Base-by-base conservation (phyloP, 2,329 filamentous ascomycete genomes). In the Aspergillus clavatus region DNA sequence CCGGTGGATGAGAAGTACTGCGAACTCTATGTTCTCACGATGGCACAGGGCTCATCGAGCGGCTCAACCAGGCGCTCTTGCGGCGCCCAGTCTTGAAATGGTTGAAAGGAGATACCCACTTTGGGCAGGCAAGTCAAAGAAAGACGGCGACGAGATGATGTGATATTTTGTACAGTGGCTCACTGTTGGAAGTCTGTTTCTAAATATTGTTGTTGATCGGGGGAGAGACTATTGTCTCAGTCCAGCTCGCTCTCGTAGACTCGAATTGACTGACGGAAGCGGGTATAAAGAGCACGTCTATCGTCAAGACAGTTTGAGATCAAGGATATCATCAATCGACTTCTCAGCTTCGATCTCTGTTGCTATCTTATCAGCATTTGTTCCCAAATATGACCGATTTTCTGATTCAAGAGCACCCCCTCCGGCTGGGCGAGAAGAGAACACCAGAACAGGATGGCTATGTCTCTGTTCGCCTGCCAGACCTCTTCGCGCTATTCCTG, bases 401-500 rank as follows among this genome's bases (percentile, higher is more conserved):
- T 19, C 7, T 35, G 16, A 5, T 35, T 1, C 31, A 19, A 5
- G 31, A 35, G 3, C 4, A 16, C 31, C 31, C 4, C 10, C 12
- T 37, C n/a, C 29, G 22, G 19, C 47, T 16, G 8, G 18, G 31
- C 29, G 22, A 37, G 37, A 38, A 10, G 14, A 7, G 28, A 18
- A 22, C 38, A 21, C 19, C 23, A 21, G 33, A 7, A 2, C 26
- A 37, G 6, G 42, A 16, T 18, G 22, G 10, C 3, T 11, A 43
- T 36, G 33, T 50, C 21, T 23, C 40, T 2, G 48, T 55, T 11
- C 35, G 24, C 10, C 45, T 64, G 3, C 61, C 60, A 0, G 57
- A 63, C 24, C 50, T 62, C 52, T 64, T 62, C 40, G 54, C 57
- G 7, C 58, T 60, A 1, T 62, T 62, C 27, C 50, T 63, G 39